These are phyloP conservation scores for Didymella segeticola DNA, from an alignment of 2,329 filamentous ascomycete genomes.

Conservation along the genomic window DNA sequence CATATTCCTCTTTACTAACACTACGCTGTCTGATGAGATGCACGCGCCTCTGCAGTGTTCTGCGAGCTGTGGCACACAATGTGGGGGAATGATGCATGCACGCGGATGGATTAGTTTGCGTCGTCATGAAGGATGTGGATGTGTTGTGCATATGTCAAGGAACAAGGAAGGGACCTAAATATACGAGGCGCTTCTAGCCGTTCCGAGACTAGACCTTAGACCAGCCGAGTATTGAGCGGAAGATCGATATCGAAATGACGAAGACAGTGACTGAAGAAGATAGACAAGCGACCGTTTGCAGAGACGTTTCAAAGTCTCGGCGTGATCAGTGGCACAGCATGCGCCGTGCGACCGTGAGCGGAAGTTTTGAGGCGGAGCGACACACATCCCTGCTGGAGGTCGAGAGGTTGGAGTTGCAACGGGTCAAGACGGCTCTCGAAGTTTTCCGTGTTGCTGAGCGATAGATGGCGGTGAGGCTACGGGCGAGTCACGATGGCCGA, in stretches of 20 bases:
- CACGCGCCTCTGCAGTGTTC: neutral
- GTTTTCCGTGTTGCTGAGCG: conserved; percentile 5
- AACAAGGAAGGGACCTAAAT: conserved; percentile 12
- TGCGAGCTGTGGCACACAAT: conserved; percentile 3
- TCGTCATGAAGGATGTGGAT: conserved; percentile 10
- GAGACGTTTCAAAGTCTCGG: conserved; percentile 3
- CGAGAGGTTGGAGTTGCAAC: neutral
- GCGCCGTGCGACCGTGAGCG: conserved; percentile 8
- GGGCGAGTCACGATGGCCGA: conserved; percentile 7
- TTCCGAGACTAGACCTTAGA: conserved; percentile 2
- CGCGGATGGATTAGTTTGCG: neutral
- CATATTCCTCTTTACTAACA: neutral
- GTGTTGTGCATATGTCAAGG: conserved; percentile 14
- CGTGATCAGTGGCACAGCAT: conserved; percentile 11
- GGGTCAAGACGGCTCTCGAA: conserved; percentile 4
- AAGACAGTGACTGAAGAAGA: conserved; percentile 5
- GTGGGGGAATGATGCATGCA: conserved; percentile 6
- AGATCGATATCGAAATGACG: conserved; percentile 14
- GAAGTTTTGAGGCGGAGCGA: conserved; percentile 7
- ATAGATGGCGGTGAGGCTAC: conserved; percentile 12
- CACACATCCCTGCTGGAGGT: conserved; percentile 1
- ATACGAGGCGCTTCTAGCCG: neutral
- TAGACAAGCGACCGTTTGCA: conserved; percentile 20
- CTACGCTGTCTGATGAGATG: neutral
- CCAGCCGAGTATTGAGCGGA: conserved; percentile 7